phyloP scores from a whole-genome alignment of 2,329 filamentous ascomycete genomes.

The Epichloe sylvatica region DNA sequence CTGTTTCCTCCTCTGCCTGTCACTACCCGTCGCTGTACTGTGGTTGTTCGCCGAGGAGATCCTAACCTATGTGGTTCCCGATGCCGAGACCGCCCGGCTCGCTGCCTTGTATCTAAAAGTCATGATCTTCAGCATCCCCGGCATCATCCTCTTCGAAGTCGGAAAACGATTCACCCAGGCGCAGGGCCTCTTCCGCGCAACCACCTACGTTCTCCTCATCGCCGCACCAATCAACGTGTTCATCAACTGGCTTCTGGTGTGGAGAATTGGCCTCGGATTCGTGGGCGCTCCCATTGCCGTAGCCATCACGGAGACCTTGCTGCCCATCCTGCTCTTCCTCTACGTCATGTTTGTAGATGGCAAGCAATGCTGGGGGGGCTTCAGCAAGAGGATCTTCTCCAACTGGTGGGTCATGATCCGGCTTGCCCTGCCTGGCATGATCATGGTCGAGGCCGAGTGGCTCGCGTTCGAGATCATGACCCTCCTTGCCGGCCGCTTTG shows the following conservation, averaged over 20 bases:
- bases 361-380: constrained; percentile 76
- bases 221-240: constrained; percentile 66
- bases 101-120: constrained; percentile 62
- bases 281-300: constrained; percentile 73
- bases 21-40: constrained; percentile 55
- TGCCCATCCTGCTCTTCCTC: constrained; percentile 62
- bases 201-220: constrained; percentile 61
- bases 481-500: constrained; percentile 66
- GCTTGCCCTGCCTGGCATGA: constrained; percentile 72
- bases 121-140: constrained; percentile 59
- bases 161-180: constrained; percentile 73
- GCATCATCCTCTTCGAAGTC: constrained; percentile 62
- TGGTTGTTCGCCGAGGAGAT: constrained; percentile 58
- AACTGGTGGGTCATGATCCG: constrained; percentile 77
- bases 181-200: constrained; percentile 67
- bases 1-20: constrained; percentile 58
- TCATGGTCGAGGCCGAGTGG: constrained; percentile 92
- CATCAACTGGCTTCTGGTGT: constrained; percentile 67
- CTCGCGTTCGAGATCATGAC: constrained; percentile 87
- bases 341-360: constrained; percentile 67
- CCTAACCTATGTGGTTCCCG: constrained; percentile 33
- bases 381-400: constrained; percentile 52
- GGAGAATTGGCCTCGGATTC: constrained; percentile 55
- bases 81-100: constrained; percentile 48
- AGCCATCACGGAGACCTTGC: constrained; percentile 60